Conservation (phyloP, 1,284 basidiomycete species). For the Fomes fomentarius region DNA sequence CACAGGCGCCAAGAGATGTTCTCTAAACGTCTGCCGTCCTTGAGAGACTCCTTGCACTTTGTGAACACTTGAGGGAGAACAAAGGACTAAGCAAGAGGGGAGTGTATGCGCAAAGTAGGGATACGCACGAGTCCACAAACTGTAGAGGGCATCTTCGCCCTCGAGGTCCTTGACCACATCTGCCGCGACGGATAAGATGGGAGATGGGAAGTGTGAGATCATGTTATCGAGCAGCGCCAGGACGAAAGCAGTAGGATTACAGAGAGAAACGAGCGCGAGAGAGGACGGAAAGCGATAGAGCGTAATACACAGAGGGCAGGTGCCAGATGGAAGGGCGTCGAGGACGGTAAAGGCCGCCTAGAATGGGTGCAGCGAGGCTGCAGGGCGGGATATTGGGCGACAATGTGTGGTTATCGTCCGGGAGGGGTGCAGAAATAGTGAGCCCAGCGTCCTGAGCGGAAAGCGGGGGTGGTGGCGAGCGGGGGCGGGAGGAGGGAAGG, state of each 20-base stretch:
- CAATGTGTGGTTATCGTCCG: neutral
- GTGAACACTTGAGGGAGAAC: constrained; percentile 65
- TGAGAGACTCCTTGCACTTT: constrained; percentile 78
- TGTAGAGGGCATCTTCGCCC: constrained; percentile 61
- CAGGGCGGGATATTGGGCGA: constrained; percentile 1
- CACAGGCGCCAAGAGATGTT: constrained; percentile 88
- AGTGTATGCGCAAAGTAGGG: constrained; percentile 3
- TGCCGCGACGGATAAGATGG: constrained; percentile 63
- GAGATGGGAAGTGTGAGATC: constrained; percentile 55
- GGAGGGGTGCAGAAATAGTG: neutral
- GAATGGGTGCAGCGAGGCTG: constrained; percentile 6
- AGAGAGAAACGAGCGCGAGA: constrained; percentile 19
- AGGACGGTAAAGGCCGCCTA: neutral
- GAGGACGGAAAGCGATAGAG: constrained; percentile 10
- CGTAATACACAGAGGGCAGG: constrained; percentile 8
- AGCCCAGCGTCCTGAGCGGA: neutral
- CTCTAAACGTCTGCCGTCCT: constrained; percentile 79
- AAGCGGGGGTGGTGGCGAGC: neutral
- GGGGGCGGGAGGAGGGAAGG: constrained; percentile 2
- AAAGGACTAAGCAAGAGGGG: constrained; percentile 14
- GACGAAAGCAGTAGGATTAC: constrained; percentile 17
- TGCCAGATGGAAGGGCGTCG: constrained; percentile 1
- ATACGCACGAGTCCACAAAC: constrained; percentile 65
- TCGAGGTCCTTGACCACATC: constrained; percentile 69
- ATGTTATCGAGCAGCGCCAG: constrained; percentile 36